Base-by-base conservation (phyloP, 345 rosid species). In the Eutrema heterophyllum region DNA sequence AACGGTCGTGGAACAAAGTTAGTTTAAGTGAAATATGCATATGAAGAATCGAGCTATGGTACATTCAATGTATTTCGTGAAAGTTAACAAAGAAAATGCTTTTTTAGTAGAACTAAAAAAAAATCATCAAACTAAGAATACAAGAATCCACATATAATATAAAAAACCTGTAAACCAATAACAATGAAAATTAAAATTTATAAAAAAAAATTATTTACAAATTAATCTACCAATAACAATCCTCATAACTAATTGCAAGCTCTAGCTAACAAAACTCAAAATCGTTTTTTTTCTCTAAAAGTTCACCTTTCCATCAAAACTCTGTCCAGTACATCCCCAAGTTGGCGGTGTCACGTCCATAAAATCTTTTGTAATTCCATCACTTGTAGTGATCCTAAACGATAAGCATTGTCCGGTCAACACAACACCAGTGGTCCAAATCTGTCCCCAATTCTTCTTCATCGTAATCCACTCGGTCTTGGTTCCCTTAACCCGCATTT, bases 241-340 rank as follows among this genome's bases (percentile, higher is more conserved):
- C 4, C 1, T 18, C 30, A 18, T 4, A 9, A 3, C 4, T 49
- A 49, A 9, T 4, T 18, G 52, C 26, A 46, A 46, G 51, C 6
- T 27, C 0, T 48, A 14, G 18, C n/a, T 29, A 68, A 50, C 5
- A 52, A 15, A 29, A 11, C 49, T 1, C 27, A n/a, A 54, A 21
- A 43, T 14, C 26, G 7, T 52, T 26, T 52, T 51, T 43, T 13
- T 51, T 0, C 7, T 4, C 27, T 73, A 73, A 45, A 74, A 74
- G 36, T 74, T 74, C 9, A 29, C 5, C 18, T 7, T 49, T 12
- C 68, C 78, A 58, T 67, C 38, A 56, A 56, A 85, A 46, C 59
- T 50, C 41, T 69, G 84, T 2, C 81, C 79, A 75, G 4, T 53
- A 53, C 29, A 67, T 11, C 60, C 38, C 61, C 72, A 67, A 13